Evolutionary conservation across 495 filamentous ascomycete genomes (phyloP).

Genomic region (Penicillium atrosanguineum): DNA sequence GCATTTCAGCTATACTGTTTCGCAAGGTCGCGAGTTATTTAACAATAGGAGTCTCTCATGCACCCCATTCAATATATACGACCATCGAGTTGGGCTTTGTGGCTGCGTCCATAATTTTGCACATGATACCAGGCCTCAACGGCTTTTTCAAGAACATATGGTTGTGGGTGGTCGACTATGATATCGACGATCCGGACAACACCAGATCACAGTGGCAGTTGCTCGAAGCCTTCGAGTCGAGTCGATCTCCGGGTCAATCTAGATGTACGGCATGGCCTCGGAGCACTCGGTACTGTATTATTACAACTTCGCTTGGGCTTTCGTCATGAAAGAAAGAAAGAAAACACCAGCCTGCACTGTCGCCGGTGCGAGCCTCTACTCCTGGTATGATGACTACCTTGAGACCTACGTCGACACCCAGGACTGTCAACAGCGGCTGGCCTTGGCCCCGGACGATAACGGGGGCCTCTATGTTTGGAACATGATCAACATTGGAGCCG

Average conservation of each 20-base stretch:
- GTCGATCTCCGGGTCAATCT: slow-evolving; percentile 36
- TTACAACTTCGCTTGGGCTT: slow-evolving; percentile 48
- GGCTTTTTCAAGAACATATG: slow-evolving; percentile 59
- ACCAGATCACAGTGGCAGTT: slow-evolving; percentile 43
- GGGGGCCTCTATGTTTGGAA: too few relatives aligned
- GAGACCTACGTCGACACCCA: slow-evolving; percentile 22
- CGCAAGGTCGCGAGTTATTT: too few relatives aligned
- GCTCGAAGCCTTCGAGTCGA: slow-evolving; percentile 52
- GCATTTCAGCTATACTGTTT: too few relatives aligned
- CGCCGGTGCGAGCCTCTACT: slow-evolving; percentile 42
- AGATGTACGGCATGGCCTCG: slow-evolving; percentile 42
- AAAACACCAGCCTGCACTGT: slow-evolving; percentile 21
- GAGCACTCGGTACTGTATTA: slow-evolving; percentile 43
- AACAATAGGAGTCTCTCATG: too few relatives aligned
- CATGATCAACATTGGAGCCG: too few relatives aligned
- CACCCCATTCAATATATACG: too few relatives aligned
- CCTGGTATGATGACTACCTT: slow-evolving; percentile 31
- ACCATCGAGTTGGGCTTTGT: slow-evolving; percentile 44
- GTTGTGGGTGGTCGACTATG: slow-evolving; percentile 58
- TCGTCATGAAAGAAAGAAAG: slow-evolving; percentile 37
- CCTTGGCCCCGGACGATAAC: too few relatives aligned
- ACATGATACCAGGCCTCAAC: slow-evolving; percentile 45
- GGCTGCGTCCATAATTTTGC: slow-evolving; percentile 51
- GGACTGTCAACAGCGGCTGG: too few relatives aligned
- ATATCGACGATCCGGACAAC: slow-evolving; percentile 36